A percentile compares a stretch with the other conserved stretches of the same genome.
These are phyloP conservation scores for Hypoxylon sp. DNA, from an alignment of 2,329 filamentous ascomycete species.

Conservation along the genomic window DNA sequence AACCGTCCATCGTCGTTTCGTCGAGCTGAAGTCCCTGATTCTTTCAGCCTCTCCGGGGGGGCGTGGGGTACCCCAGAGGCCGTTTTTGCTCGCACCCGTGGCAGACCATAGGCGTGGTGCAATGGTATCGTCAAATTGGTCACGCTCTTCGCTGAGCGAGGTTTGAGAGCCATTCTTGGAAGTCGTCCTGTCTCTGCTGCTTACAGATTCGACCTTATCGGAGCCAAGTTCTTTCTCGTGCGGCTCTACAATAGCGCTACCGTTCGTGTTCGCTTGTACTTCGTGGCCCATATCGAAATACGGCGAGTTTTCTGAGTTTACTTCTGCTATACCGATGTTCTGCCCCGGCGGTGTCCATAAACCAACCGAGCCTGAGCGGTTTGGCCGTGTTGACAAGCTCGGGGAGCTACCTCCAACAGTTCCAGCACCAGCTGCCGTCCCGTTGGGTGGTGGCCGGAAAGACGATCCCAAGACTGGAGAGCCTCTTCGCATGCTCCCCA, in stretches of 20 bases:
- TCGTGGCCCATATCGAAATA: conserved; percentile 61
- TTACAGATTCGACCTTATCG: background rate
- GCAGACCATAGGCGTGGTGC: conserved; percentile 38
- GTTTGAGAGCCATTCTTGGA: conserved; percentile 6
- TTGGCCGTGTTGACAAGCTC: conserved; percentile 37
- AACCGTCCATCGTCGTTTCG: conserved; percentile 45
- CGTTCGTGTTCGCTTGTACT: conserved; percentile 33
- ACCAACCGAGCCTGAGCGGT: conserved; percentile 54
- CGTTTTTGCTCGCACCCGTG: conserved; percentile 32
- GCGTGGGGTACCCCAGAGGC: conserved; percentile 42
- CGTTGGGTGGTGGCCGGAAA: conserved; percentile 39
- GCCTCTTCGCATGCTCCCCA: conserved; percentile 47
- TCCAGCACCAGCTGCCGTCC: conserved; percentile 47
- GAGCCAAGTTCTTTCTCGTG: conserved; percentile 4
- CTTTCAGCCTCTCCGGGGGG: conserved; percentile 44
- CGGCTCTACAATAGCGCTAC: background rate
- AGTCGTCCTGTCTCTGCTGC: background rate
- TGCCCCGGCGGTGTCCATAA: conserved; percentile 58
- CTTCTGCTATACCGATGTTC: conserved; percentile 37
- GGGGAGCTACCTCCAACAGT: conserved; percentile 49
- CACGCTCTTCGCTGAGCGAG: conserved; percentile 38
- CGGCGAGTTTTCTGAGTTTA: conserved; percentile 46
- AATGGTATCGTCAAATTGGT: conserved; percentile 37
- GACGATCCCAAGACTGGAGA: conserved; percentile 35
- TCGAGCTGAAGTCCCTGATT: conserved; percentile 39